Percentiles rank a stretch among this genome's conserved stretches.
Evolutionary conservation across 305 asterid species (phyloP).

Genomic region (Solanum aculeatissimum): DNA sequence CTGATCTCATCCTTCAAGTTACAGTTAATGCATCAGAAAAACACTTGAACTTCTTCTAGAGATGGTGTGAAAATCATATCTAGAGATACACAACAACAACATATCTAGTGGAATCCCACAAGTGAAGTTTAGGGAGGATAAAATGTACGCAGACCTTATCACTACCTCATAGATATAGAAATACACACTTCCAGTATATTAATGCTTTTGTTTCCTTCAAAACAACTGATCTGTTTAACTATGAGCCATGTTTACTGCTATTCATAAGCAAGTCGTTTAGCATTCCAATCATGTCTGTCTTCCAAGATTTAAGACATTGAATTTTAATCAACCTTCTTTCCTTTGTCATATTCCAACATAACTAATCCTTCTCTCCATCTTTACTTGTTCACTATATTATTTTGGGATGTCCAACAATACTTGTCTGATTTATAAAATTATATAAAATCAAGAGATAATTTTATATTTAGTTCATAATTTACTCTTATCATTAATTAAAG

Average conservation of each 20-base stretch:
- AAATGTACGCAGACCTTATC: no score
- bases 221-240: not conserved
- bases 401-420: no score
- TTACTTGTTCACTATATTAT: no score
- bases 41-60: not conserved
- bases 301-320: not conserved
- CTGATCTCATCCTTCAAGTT: not conserved
- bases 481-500: no score
- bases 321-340: not conserved
- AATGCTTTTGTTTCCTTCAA: not conserved
- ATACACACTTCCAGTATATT: not conserved
- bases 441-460: no score
- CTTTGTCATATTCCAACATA: not conserved
- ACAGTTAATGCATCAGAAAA: not conserved
- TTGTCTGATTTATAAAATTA: no score
- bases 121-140: no score
- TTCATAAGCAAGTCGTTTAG: not conserved
- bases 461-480: no score
- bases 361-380: no score
- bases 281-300: not conserved
- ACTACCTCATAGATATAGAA: no score
- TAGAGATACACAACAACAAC: not conserved
- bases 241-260: not conserved
- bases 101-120: no score
- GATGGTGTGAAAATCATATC: not conserved